Base-by-base conservation (phyloP, 331 rosid genomes). In the Pyracantha coccinea region DNA sequence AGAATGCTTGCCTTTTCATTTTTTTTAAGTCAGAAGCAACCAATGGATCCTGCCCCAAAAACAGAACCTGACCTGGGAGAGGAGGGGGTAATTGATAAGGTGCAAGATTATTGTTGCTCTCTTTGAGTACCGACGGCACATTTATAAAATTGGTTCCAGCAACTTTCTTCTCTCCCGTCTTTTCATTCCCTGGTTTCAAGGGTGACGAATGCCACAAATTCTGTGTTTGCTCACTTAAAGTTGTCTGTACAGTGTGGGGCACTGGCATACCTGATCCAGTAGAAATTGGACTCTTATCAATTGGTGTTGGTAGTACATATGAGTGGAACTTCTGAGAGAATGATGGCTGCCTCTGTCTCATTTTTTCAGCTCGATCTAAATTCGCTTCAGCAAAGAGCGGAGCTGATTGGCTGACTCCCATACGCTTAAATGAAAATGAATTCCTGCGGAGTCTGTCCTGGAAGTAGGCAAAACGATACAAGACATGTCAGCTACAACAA, bases 271-370 rank as follows among this genome's bases (percentile, higher is more conserved):
- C 81, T 38, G 88, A 82, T 73, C 85, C 83, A 25, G 85, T 52
- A 66, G 94, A 82, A 69, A 69, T 75, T 66, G 96, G 74, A 77
- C 81, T 78, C 75, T 82, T 80, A 79, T 85, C 93, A 78, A 77
- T 83, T 8, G 99, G 99, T 45, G 93, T 95, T 32, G 97, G 99
- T 71, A 95, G 90, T 59, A 85, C 99, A 71, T 94, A 94, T 0
- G 98, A 84, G 78, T 85, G 85, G 84, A 92, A 92, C 84, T 85
- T 90, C 71, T 92, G 85, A 4, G 97, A 74, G 55, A 90, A 85
- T 73, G 99, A 86, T 8, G 89, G 97, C 55, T 76, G 97, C 83
- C 83, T 32, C 29, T 85, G 91, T 74, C 88, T 84, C 77, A 83
- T 61, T 78, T 85, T 92, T 84, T 90, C 99, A 59, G 83, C 82